Base-by-base conservation (phyloP, 2,329 filamentous ascomycete genomes). In the Pestalotiopsis sp. region DNA sequence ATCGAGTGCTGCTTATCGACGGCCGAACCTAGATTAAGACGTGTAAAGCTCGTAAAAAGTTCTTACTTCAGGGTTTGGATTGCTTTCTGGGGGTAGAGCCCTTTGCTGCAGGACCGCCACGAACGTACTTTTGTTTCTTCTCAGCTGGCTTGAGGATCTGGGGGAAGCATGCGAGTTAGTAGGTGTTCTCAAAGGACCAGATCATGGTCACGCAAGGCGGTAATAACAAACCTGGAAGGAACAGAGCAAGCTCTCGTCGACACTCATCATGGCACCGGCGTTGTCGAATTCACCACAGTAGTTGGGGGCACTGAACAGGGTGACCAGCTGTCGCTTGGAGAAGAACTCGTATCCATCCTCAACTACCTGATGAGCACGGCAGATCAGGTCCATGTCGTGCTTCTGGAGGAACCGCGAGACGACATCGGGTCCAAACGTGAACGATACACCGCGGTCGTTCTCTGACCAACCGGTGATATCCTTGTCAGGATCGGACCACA, bases 81-180 rank as follows among this genome's bases (percentile, higher is more conserved):
- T 88, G 87, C 83, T 91, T 93, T 85, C 88, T 86, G 83, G 90
- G 88, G 87, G 90, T 86, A 83, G 88, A 86, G 85, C 87, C 88
- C 86, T 89, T 87, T 85, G 88, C 87, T 85, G 89, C 90, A 83
- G 92, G 87, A 85, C 88, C 87, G 85, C 87, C 87, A 85, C 90
- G 89, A 81, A 97, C 95, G 88, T 97, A 98, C 95, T 98, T 98
- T 94, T 98, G 95, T 92, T 99, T 99, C 92, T 99, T 99, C 90
- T 99, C 96, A 83, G 96, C 96, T 79, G 96, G 96, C 88, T 98
- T 99, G 86, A 99, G 89, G 81, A 99, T 98, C 94, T 97, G 76
- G 36, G 67, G 27, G 31, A 27, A 41, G 68, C 6, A 61, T 11
- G n/a, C 14, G 20, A 57, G 27, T 67, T 23, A 61, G 52, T 56